Base-by-base conservation (phyloP, 2,329 filamentous ascomycete genomes). In the Monosporascus sp. region DNA sequence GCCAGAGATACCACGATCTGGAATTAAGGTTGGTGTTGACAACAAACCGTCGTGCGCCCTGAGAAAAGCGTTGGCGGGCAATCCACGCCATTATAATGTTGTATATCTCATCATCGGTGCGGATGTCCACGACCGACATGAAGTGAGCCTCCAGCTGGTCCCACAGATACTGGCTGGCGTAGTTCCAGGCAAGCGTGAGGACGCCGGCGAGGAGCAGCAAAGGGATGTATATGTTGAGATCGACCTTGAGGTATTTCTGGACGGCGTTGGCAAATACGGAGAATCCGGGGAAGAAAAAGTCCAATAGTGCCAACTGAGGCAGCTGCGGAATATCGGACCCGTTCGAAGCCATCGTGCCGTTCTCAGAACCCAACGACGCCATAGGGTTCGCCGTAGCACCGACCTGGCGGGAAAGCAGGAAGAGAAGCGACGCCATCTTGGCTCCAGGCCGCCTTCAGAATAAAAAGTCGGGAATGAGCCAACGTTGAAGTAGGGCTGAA, bases 61-160 rank as follows among this genome's bases (percentile, higher is more conserved):
- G 76, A 20, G 83, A 76, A 58, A 88, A 88, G 3, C 71, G 67
- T 67, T 89, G 86, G 36, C 74, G 70, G 2, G 85, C 77, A 2
- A 89, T 77, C 86, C 86, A 89, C 25, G 76, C 77, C 83, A 89
- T 88, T 41, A 89, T 63, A 62, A 88, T 87, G 63, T 85, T 85
- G 72, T 88, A 89, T 53, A 87, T 81, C 65, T 89, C 86, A 60
- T 90, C 87, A 53, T 89, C 85, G 27, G 81, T 77, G 45, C 83
- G 78, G 39, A 90, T 80, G 60, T 86, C 81, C 18, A 86, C 85
- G 1, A 79, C 81, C 3, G 82, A 86, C 75, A 87, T 83, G 60
- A 86, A 78, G 60, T 87, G 72, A 6, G 71, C 62, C 43, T 79
- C 74, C 31, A 85, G 57, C 39, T 78, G 66, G 1, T 67, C 65